These are phyloP conservation scores for Scutellaria galericulata DNA, from an alignment of 257 asterid genomes.

Conservation along the genomic window DNA sequence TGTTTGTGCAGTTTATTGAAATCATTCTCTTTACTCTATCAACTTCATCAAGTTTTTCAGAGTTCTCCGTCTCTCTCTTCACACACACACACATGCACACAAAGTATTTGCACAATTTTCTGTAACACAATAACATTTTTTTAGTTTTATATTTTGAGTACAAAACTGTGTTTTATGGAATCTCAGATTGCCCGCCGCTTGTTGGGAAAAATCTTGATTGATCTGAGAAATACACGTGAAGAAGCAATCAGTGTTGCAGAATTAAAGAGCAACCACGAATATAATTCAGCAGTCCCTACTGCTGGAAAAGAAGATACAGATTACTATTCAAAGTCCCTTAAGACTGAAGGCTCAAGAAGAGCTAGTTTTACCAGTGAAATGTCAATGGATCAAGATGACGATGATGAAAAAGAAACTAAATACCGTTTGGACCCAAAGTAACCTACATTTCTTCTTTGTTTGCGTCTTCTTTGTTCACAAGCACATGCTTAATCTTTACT, in stretches of 20 bases:
- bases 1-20: no score
- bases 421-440: constrained; percentile 98
- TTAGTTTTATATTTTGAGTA: not conserved
- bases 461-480: constrained; percentile 11
- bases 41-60: not conserved
- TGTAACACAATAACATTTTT: not conserved
- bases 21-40: no score
- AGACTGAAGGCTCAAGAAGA: constrained; percentile 69
- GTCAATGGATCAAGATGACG: constrained; percentile 93
- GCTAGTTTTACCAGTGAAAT: constrained; percentile 84
- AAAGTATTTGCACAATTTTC: constrained; percentile 17
- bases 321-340: constrained; percentile 52
- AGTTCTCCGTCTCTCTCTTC: not conserved
- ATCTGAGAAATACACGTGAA: constrained; percentile 90
- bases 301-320: constrained; percentile 72
- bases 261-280: constrained; percentile 72
- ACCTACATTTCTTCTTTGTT: constrained; percentile 4
- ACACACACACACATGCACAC: not conserved
- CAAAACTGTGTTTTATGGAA: constrained; percentile 22
- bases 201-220: constrained; percentile 92
- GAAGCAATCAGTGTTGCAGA: constrained; percentile 97
- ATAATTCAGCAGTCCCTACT: constrained; percentile 41
- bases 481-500: constrained; percentile 17
- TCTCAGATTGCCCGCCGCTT: constrained; percentile 95
- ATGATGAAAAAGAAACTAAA: constrained; percentile 91